These are phyloP conservation scores for Alternaria ethzedia DNA, from an alignment of 2,329 filamentous ascomycete genomes.

Conservation along the genomic window DNA sequence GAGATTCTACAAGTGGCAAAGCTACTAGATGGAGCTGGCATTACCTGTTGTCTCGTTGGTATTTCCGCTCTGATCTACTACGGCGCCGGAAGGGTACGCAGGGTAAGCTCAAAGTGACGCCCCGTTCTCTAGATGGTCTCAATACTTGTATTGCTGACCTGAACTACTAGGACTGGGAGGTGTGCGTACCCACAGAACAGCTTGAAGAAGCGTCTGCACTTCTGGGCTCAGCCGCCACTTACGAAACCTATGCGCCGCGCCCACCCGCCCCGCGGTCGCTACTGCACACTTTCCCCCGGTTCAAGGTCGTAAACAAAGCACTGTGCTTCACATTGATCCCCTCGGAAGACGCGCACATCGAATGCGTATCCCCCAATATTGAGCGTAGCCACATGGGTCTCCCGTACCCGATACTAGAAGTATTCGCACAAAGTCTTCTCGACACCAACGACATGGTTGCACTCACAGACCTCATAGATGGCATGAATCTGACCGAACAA, in stretches of 20 bases:
- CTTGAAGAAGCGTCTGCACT: neutral
- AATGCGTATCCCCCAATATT: neutral
- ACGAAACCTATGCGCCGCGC: neutral
- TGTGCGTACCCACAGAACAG: neutral
- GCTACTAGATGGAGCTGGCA: neutral
- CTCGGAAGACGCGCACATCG: neutral
- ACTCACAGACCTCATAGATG: neutral
- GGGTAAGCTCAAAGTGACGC: neutral
- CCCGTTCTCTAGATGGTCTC: neutral
- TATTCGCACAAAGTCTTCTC: neutral
- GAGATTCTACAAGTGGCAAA: neutral
- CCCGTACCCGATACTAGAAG: neutral
- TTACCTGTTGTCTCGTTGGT: neutral
- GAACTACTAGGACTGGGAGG: neutral
- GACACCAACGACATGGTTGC: neutral
- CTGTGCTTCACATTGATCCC: neutral
- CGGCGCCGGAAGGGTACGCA: neutral
- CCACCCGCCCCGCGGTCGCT: accelerated
- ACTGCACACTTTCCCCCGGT: neutral
- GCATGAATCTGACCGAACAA: neutral
- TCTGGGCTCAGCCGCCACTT: neutral
- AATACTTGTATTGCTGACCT: neutral
- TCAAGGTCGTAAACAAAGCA: neutral
- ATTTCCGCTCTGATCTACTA: neutral
- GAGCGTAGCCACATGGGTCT: neutral